Evolutionary conservation across 148 eudicot genomes (phyloP).

Genomic region (Nepenthes mirabilis): DNA sequence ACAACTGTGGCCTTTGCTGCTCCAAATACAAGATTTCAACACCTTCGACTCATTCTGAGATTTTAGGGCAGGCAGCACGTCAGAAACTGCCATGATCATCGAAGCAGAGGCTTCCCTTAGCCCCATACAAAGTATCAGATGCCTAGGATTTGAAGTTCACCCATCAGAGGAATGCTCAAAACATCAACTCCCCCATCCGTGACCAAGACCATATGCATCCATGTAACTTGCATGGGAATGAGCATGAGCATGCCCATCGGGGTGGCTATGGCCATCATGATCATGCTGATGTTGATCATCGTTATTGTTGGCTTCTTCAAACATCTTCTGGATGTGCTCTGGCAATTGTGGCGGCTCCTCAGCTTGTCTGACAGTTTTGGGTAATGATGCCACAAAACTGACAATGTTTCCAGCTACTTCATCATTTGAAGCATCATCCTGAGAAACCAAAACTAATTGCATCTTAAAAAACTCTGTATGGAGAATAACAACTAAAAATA

Average conservation of each 20-base stretch:
- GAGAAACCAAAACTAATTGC: constrained; percentile 6
- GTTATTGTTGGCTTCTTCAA: constrained; percentile 24
- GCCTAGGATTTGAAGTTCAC: too few species aligned
- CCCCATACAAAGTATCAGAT: too few species aligned
- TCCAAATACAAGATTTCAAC: too few species aligned
- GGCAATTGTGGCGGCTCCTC: constrained; percentile 47
- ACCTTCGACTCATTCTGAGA: too few species aligned
- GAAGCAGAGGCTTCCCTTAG: too few species aligned
- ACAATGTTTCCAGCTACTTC: constrained; percentile 55
- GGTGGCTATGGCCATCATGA: constrained; percentile 19
- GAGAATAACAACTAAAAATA: neutral
- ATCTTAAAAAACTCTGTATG: neutral
- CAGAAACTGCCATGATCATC: too few species aligned
- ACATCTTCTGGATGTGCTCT: constrained; percentile 40
- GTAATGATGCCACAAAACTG: constrained; percentile 58
- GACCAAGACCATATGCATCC: constrained; percentile 20
- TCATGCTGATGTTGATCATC: constrained; percentile 15
- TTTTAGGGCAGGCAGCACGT: too few species aligned
- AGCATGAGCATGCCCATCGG: constrained; percentile 35
- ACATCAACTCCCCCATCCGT: constrained; percentile 20
- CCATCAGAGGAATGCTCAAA: neutral
- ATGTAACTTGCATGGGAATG: constrained; percentile 15
- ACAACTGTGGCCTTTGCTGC: too few species aligned
- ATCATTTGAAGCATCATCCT: constrained; percentile 48
- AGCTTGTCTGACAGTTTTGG: constrained; percentile 36